Base-by-base conservation (phyloP, 495 filamentous ascomycete genomes). In the Neurospora intermedia region DNA sequence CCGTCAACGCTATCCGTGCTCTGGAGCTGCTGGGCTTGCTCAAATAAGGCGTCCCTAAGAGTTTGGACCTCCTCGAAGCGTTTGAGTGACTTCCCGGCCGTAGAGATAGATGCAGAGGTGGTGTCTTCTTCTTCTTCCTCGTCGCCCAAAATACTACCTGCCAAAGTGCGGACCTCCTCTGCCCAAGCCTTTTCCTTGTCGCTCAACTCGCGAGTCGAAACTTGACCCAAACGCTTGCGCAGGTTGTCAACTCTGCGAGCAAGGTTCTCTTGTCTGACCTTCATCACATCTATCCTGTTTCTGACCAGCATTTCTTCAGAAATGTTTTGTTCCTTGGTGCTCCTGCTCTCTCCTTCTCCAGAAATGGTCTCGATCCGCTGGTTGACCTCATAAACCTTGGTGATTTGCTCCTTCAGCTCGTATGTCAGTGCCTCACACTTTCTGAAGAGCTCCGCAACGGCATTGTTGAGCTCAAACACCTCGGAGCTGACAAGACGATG, bases 371-470 rank as follows among this genome's bases (percentile, higher is more conserved):
- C 90, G 70, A 94, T 87, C 45, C 88, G 86, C 48, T 85, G 82
- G 43, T 89, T 89, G 6, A 91, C 86, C 79, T 92, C 88, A n/a
- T 88, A 87, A 6, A 89, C 86, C 74, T 90, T 89, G 73, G 79
- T 84, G 62, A 97, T 85, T 79, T 97, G 94, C 43, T 90, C 88
- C 39, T 83, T 81, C 70, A 97, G 85, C 80, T 97, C 93, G 3
- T 84, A 83, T 76, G 89, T 89, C 48, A 97, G 81, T 16, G 90
- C 84, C 76, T 93, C 88, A 76, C 92, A 94, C 31, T 91, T 87
- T 18, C 90, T 86, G 83, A 97, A 97, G 10, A 97, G 84, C 76
- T 96, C 93, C 1, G 94, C 88, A 3, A 92, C 94, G 13, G 92
- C 93, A 70, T 86, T 78, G 45, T 91, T 90, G 38, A 97, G 85